phyloP scores from a whole-genome alignment of 2,329 filamentous ascomycete genomes.

The Drechslerella dactyloides region DNA sequence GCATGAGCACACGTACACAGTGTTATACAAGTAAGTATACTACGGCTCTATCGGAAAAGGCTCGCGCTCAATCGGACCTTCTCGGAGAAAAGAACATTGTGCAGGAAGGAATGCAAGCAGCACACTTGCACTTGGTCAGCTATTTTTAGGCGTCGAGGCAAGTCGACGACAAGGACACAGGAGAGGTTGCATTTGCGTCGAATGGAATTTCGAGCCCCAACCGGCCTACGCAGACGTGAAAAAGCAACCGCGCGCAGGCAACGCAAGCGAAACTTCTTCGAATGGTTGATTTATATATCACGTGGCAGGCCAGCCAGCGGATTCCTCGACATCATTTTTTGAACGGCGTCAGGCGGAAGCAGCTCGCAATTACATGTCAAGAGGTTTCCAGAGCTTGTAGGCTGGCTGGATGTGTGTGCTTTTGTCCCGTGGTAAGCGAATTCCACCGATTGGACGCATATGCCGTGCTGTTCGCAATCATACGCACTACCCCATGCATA shows the following conservation, averaged over 20 bases:
- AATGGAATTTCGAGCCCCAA: too few relatives aligned
- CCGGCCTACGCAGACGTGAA: too few relatives aligned
- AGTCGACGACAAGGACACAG: too few relatives aligned
- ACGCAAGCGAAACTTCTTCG: constrained; percentile 44
- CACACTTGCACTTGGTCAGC: background rate
- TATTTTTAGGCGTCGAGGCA: constrained; percentile 4
- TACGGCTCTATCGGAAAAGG: background rate
- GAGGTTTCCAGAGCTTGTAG: constrained; percentile 23
- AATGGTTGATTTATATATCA: constrained; percentile 28
- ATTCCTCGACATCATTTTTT: constrained; percentile 11
- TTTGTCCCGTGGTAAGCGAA: constrained; percentile 49
- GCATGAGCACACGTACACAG: too few relatives aligned
- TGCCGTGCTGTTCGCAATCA: background rate
- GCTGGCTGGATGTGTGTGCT: constrained; percentile 19
- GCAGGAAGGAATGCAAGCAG: background rate
- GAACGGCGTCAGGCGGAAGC: background rate
- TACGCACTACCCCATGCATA: background rate
- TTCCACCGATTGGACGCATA: constrained; percentile 26
- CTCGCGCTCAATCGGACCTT: background rate
- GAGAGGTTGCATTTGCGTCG: background rate
- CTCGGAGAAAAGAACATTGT: background rate
- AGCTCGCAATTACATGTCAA: too few relatives aligned
- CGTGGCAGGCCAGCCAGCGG: constrained; percentile 39
- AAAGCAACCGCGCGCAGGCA: constrained; percentile 20
- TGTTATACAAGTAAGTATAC: background rate